Evolutionary conservation across 352 stramenopile genomes (phyloP).

Genomic region (Pelagophyceae sp.): DNA sequence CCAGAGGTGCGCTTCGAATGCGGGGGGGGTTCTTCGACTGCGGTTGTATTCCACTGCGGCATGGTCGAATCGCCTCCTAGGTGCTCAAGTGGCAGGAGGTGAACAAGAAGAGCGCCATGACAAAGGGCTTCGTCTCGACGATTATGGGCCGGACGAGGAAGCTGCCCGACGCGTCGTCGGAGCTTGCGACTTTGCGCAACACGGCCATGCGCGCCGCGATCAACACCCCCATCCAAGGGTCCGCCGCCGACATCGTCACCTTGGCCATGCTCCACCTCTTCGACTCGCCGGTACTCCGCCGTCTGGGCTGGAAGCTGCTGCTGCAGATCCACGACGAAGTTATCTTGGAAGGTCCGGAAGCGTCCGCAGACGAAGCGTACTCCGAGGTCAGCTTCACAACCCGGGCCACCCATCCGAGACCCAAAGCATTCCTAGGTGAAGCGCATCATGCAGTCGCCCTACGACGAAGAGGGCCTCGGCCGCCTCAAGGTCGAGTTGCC

Average conservation of each 20-base stretch:
- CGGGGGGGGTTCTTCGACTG: no score
- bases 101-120: slow-evolving; percentile 73
- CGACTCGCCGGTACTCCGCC: slow-evolving; percentile 70
- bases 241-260: slow-evolving; percentile 96
- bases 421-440: no score
- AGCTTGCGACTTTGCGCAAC: slow-evolving; percentile 38
- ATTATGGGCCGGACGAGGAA: slow-evolving; percentile 93
- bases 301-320: slow-evolving; percentile 93
- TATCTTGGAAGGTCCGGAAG: slow-evolving; percentile 95
- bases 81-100: slow-evolving; percentile 90
- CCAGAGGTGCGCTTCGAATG: slow-evolving; percentile 48
- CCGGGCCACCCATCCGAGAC: no score
- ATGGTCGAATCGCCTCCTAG: slow-evolving; percentile 47
- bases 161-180: slow-evolving; percentile 77
- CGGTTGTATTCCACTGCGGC: slow-evolving; percentile 1
- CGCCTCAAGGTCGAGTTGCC: slow-evolving; percentile 68
- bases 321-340: slow-evolving; percentile 99
- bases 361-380: slow-evolving; percentile 79
- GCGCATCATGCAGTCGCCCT: slow-evolving; percentile 96
- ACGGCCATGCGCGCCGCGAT: slow-evolving; percentile 90
- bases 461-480: slow-evolving; percentile 63
- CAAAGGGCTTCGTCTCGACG: slow-evolving; percentile 73
- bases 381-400: no score
- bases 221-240: slow-evolving; percentile 98
- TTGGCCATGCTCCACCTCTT: slow-evolving; percentile 98